A percentile compares a stretch with the other conserved stretches of the same genome.
These are phyloP conservation scores for Penicillium bovifimosum DNA, from an alignment of 495 filamentous ascomycete species.

Conservation along the genomic window DNA sequence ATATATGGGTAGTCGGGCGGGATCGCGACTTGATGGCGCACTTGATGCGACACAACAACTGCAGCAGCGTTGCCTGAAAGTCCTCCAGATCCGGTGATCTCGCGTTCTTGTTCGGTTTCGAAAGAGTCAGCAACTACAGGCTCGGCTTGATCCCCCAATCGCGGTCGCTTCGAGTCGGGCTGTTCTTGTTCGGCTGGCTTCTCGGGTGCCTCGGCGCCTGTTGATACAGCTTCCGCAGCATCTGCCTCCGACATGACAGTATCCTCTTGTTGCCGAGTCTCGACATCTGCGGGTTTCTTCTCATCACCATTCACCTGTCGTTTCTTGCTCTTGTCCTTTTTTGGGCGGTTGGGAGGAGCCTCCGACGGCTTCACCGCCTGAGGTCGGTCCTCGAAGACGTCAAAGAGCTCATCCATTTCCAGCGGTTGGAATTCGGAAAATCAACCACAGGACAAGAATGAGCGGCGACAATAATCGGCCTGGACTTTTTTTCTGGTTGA, in stretches of 20 bases:
- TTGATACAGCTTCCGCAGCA: conserved; percentile 19
- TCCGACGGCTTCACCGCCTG: conserved; percentile 32
- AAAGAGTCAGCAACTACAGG: conserved; percentile 90
- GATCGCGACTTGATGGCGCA: conserved; percentile 94
- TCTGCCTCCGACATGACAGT: conserved; percentile 30
- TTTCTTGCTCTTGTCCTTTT: conserved; percentile 68
- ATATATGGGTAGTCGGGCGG: conserved; percentile 91
- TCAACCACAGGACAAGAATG: conserved; percentile 12
- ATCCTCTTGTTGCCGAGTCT: conserved; percentile 48
- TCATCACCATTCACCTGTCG: conserved; percentile 74
- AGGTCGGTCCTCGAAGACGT: conserved; percentile 71
- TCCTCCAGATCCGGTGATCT: conserved; percentile 77
- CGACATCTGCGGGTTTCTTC: conserved; percentile 44
- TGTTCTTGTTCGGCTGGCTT: conserved; percentile 29
- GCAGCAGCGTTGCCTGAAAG: conserved; percentile 63
- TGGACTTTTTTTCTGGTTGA: conserved; percentile 24
- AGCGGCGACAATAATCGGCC: conserved; percentile 3
- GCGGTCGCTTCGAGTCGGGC: conserved; percentile 66
- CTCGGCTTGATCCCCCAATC: conserved; percentile 65
- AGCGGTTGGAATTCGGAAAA: conserved; percentile 6
- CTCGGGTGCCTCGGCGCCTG: conserved; percentile 17
- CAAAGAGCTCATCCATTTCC: conserved; percentile 76
- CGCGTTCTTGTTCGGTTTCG: conserved; percentile 89
- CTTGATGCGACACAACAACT: conserved; percentile 87
- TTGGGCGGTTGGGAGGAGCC: conserved; percentile 32